A percentile compares a stretch with the other conserved stretches of the same genome.
These are phyloP conservation scores for Ceratobasidium sp. DNA, from an alignment of 1,284 basidiomycete species.

Conservation along the genomic window DNA sequence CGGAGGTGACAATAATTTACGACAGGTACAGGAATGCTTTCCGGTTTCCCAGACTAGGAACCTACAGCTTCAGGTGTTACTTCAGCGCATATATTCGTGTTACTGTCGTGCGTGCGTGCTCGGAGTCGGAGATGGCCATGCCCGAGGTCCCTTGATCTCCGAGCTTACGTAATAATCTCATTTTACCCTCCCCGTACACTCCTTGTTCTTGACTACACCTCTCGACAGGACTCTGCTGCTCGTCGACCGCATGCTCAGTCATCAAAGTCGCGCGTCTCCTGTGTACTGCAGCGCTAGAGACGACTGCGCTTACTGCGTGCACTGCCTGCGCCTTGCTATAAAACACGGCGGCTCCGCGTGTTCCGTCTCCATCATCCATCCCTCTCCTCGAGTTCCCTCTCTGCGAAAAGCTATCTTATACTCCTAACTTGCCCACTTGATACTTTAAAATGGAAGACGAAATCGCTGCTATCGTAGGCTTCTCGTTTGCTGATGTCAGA, in stretches of 20 bases:
- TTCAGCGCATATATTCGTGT: neutral
- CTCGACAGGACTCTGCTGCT: neutral
- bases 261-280: conserved; percentile 13
- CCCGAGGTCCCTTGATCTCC: conserved; percentile 1
- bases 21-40: too few relatives aligned
- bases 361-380: neutral
- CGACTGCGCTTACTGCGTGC: conserved; percentile 42
- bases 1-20: too few relatives aligned
- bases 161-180: conserved; percentile 5
- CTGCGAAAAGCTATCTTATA: neutral
- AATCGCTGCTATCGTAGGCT: conserved; percentile 58
- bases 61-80: too few relatives aligned
- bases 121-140: neutral
- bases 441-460: conserved; percentile 56
- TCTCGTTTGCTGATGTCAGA: neutral
- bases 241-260: neutral
- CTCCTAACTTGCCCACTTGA: neutral
- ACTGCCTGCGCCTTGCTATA: conserved; percentile 16
- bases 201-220: neutral
- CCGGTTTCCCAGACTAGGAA: too few relatives aligned
- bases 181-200: too few relatives aligned
- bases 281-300: too few relatives aligned
- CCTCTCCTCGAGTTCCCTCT: neutral
- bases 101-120: neutral
- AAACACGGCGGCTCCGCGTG: neutral